phyloP scores from a whole-genome alignment of 495 filamentous ascomycete species.

The Extremus antarcticus region DNA sequence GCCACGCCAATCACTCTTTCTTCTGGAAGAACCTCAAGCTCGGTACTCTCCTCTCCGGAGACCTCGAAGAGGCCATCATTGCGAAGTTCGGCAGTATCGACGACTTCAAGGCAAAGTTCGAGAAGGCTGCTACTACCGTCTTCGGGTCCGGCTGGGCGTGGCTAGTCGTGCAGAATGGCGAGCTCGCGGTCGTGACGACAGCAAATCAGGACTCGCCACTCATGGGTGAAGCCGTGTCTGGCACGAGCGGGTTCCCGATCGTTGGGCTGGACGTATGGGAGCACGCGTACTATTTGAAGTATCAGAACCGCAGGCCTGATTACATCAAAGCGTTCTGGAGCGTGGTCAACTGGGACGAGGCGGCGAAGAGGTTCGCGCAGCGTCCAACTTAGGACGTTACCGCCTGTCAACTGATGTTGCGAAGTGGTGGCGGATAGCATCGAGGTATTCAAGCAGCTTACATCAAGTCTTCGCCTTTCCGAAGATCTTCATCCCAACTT shows the following conservation, averaged over 20 bases:
- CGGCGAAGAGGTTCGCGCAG: constrained; percentile 7
- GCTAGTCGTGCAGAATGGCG: constrained; percentile 25
- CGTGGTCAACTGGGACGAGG: constrained; percentile 17
- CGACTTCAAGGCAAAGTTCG: constrained; percentile 28
- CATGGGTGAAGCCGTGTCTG: constrained; percentile 19
- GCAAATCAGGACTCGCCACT: constrained; percentile 30
- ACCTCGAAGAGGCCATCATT: constrained; percentile 25
- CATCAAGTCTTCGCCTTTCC: too few species aligned
- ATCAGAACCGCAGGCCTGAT: constrained; percentile 22
- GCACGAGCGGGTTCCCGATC: constrained; percentile 26
- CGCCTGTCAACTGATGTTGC: too few species aligned
- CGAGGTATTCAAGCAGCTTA: too few species aligned
- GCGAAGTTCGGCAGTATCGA: constrained; percentile 24
- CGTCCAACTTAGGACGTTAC: background rate
- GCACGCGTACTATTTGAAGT: constrained; percentile 36
- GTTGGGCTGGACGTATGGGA: constrained; percentile 35
- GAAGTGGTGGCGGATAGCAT: too few species aligned
- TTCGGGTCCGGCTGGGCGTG: constrained; percentile 35
- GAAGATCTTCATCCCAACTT: constrained; percentile 19
- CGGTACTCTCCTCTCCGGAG: constrained; percentile 12
- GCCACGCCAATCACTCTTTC: constrained; percentile 35
- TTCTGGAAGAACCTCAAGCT: constrained; percentile 34
- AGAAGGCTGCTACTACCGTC: constrained; percentile 26
- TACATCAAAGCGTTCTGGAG: constrained; percentile 13
- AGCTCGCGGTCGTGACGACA: constrained; percentile 28